Conservation (phyloP, 1,284 basidiomycete genomes). For the Wallemia mellicola region DNA sequence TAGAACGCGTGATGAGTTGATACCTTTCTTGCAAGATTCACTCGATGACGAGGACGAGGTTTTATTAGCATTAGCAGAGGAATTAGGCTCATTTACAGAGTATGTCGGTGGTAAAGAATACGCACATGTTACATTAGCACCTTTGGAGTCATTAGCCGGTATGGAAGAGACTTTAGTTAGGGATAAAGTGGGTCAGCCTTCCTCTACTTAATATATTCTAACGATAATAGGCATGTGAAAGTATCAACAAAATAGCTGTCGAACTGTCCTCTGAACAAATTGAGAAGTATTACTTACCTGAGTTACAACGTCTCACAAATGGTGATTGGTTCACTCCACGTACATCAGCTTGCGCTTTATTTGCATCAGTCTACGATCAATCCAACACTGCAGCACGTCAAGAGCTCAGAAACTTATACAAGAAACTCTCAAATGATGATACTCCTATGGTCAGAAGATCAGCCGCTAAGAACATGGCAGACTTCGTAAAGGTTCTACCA, state of each 20-base stretch:
- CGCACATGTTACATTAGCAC: slow-evolving; percentile 68
- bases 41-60: slow-evolving; percentile 99
- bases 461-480: slow-evolving; percentile 68
- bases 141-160: slow-evolving; percentile 79
- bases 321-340: slow-evolving; percentile 99
- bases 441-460: slow-evolving; percentile 97
- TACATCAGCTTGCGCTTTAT: slow-evolving; percentile 80
- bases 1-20: slow-evolving; percentile 78
- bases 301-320: slow-evolving; percentile 58
- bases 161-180: slow-evolving; percentile 95
- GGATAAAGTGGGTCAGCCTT: slow-evolving; percentile 45
- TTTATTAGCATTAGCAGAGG: slow-evolving; percentile 78
- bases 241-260: slow-evolving; percentile 66
- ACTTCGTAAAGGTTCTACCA: background rate
- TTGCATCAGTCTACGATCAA: slow-evolving; percentile 65
- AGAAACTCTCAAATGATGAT: slow-evolving; percentile 62
- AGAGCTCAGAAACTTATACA: slow-evolving; percentile 64
- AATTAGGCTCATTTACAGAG: slow-evolving; percentile 71
- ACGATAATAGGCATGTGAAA: slow-evolving; percentile 71
- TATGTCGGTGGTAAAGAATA: slow-evolving; percentile 74
- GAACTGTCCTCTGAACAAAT: slow-evolving; percentile 51
- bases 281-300: slow-evolving; percentile 72
- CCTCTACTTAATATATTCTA: too few relatives aligned
- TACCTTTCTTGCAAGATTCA: slow-evolving; percentile 81
- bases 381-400: slow-evolving; percentile 47